Base-by-base conservation (phyloP, 2,329 filamentous ascomycete genomes). In the Coleophoma cylindrospora region DNA sequence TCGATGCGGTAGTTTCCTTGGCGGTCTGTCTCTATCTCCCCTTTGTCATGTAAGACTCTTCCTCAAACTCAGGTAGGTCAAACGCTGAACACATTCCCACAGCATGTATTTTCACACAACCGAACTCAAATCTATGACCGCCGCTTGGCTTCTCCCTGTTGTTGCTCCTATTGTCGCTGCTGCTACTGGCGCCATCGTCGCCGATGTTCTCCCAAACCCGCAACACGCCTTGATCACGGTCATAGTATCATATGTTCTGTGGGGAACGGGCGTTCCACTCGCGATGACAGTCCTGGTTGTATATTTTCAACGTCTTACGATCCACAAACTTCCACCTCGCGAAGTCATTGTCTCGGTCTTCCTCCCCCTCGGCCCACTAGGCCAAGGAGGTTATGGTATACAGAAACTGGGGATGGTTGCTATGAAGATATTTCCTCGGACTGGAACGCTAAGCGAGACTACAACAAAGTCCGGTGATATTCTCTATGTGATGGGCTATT, bases 291-390 rank as follows among this genome's bases (percentile, higher is more conserved):
- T 86, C 19, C 68, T 87, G 38, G 79, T 78, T 14, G 75, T 88
- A 36, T 89, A 88, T 66, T 86, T 85, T 60, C 80, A 84, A 51
- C 80, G 84, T 14, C 70, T 88, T 17, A 80, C 79, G 4, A 65
- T 87, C 4, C 79, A 87, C 65, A 80, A 81, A 46, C 71, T 87
- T 40, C 84, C 83, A 0, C 77, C 81, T 2, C 74, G 77, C 46
- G 84, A 86, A 57, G 78, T 82, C 53, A 81, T 87, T 44, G 81
- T 86, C 5, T 84, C 79, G 4, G 77, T 80, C 10, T 85, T 87
- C 56, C 68, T 88, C 0, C 84, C 84, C 2, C 70, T 87, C 1
- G 83, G 84, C 0, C 83, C 84, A 0, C 68, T 86, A 1, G 83
- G 83, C 0, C 80, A 85, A 62, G 84, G 83, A 17, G 81, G 80